phyloP scores from a whole-genome alignment of 2,329 filamentous ascomycete species.

The Pseudopyricularia cyperi region DNA sequence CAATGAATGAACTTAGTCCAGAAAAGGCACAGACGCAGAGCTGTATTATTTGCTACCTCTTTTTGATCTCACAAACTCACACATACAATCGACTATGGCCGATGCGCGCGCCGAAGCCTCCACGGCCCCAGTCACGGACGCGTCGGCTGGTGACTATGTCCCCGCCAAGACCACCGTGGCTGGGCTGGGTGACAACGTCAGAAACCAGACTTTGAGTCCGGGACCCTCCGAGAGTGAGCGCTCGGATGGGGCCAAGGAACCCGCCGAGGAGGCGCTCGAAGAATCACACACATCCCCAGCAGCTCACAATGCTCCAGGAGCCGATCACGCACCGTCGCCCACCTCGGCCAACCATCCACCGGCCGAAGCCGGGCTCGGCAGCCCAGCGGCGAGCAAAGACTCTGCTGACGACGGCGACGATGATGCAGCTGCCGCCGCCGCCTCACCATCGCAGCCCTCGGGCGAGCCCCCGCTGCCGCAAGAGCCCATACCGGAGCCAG shows the following conservation, averaged over 20 bases:
- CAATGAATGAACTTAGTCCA: neutral
- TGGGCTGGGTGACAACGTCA: too few species aligned
- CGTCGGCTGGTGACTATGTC: constrained; percentile 1
- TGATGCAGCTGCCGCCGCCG: neutral
- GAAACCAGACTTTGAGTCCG: neutral
- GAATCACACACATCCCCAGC: neutral
- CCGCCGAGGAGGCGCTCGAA: neutral
- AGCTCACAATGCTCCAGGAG: neutral
- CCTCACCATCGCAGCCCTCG: neutral
- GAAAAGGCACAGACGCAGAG: too few species aligned
- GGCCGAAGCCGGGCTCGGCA: neutral
- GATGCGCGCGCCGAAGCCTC: constrained; percentile 12
- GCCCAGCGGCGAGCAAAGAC: neutral
- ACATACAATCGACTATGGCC: constrained; percentile 10
- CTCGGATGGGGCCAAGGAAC: neutral
- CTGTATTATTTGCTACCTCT: too few species aligned
- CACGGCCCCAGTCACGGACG: constrained; percentile 6
- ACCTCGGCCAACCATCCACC: neutral
- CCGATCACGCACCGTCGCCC: neutral
- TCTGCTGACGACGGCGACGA: neutral
- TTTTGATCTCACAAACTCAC: neutral
- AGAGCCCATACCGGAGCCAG: constrained; percentile 25
- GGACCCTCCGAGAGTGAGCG: neutral
- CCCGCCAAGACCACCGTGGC: neutral
- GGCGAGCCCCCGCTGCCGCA: constrained; percentile 12